phyloP scores from a whole-genome alignment of 208 protist genomes.

The Tritrichomonas musculus region DNA sequence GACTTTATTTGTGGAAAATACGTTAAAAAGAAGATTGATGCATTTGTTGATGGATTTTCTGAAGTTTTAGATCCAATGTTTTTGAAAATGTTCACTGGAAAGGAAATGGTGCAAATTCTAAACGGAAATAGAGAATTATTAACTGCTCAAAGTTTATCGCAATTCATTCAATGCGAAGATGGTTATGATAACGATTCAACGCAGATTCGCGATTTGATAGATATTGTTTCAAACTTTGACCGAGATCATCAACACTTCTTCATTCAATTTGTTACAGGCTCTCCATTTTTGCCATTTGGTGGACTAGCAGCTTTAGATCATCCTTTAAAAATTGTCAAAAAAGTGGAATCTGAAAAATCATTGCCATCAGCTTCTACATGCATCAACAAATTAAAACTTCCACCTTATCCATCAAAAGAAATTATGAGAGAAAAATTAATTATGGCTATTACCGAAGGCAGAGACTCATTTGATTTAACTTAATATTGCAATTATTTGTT shows the following conservation, averaged over 20 bases:
- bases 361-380: neutral
- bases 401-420: neutral
- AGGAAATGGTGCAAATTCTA: neutral
- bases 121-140: neutral
- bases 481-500: neutral
- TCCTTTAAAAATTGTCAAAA: neutral
- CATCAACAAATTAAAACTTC: neutral
- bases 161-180: neutral
- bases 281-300: neutral
- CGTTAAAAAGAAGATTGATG: neutral
- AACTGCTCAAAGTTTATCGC: neutral
- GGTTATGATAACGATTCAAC: neutral
- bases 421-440: neutral
- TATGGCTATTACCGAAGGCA: neutral
- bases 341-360: neutral
- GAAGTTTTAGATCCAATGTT: neutral
- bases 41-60: neutral
- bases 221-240: neutral
- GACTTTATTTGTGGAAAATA: neutral
- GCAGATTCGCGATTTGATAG: neutral
- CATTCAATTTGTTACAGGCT: conserved; percentile 1
- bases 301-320: neutral
- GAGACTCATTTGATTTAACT: neutral
- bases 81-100: neutral
- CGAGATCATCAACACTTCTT: neutral